Conservation (phyloP, 2,329 filamentous ascomycete genomes). For the Neofusicoccum parvum region DNA sequence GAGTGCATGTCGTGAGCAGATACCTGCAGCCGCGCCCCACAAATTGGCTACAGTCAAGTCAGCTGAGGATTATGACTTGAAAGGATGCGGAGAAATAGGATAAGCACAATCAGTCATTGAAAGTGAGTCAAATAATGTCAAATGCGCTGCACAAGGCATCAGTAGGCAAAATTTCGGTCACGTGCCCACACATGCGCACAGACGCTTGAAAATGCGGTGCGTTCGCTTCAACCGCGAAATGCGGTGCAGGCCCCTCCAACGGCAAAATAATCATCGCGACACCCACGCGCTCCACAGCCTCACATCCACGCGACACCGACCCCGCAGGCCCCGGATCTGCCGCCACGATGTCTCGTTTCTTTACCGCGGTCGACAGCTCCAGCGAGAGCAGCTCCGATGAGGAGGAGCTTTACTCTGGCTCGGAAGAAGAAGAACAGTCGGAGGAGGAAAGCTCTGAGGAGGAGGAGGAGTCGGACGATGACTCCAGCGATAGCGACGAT, state of each 20-base stretch:
- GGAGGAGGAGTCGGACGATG: conserved; percentile 58
- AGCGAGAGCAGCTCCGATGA: conserved; percentile 92
- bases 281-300: conserved; percentile 16
- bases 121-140: background rate
- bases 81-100: background rate
- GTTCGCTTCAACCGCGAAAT: conserved; percentile 18
- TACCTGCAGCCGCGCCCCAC: background rate
- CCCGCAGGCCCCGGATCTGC: conserved; percentile 15
- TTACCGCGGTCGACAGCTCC: conserved; percentile 93
- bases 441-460: conserved; percentile 61
- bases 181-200: conserved; percentile 3
- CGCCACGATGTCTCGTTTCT: conserved; percentile 76
- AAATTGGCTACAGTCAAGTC: background rate
- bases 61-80: background rate
- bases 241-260: conserved; percentile 19
- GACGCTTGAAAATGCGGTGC: conserved; percentile 17
- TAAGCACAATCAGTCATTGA: background rate
- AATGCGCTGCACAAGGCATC: background rate
- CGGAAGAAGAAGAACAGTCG: conserved; percentile 65
- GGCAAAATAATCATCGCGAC: conserved; percentile 21
- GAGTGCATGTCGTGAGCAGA: too few species aligned
- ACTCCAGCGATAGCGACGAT: conserved; percentile 51
- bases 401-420: conserved; percentile 87
- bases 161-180: background rate
- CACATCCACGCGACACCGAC: conserved; percentile 11